phyloP scores from a whole-genome alignment of 2,329 filamentous ascomycete genomes.

The Moelleriella libera region DNA sequence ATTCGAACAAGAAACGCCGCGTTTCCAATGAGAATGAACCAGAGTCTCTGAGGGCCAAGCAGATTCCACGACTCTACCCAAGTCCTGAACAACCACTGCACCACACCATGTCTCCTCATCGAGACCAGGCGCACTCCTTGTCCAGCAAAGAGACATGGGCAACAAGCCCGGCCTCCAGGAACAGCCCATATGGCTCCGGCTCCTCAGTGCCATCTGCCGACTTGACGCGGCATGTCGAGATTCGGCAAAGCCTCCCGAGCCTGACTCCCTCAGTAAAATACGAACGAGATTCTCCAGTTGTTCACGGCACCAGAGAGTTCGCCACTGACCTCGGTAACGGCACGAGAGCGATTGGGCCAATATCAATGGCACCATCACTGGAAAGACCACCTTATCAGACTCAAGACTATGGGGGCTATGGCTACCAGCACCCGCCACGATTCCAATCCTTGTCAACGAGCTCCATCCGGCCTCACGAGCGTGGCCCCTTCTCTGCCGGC shows the following conservation, averaged over 20 bases:
- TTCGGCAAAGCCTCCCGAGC: slow-evolving; percentile 24
- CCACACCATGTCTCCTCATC: slow-evolving; percentile 21
- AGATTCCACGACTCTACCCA: slow-evolving; percentile 31
- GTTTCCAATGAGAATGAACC: slow-evolving; percentile 25
- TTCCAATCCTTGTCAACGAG: slow-evolving; percentile 32
- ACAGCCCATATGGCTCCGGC: slow-evolving; percentile 11
- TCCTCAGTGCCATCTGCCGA: slow-evolving; percentile 16
- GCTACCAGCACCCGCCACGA: slow-evolving; percentile 27
- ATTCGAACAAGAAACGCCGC: slow-evolving; percentile 31
- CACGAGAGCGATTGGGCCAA: background rate
- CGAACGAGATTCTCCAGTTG: slow-evolving; percentile 18
- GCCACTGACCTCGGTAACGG: background rate
- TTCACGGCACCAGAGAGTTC: slow-evolving; percentile 15
- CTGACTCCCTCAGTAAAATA: slow-evolving; percentile 22
- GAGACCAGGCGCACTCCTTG: slow-evolving; percentile 7
- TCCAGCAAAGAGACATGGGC: slow-evolving; percentile 12
- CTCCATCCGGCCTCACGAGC: slow-evolving; percentile 26
- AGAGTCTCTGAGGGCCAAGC: slow-evolving; percentile 24
- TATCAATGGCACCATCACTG: background rate
- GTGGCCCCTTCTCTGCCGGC: slow-evolving; percentile 26
- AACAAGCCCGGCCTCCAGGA: slow-evolving; percentile 12
- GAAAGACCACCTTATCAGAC: slow-evolving; percentile 15
- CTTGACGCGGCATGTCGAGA: slow-evolving; percentile 18
- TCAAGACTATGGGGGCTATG: slow-evolving; percentile 18
- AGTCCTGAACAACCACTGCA: slow-evolving; percentile 17